These are phyloP conservation scores for Suillus weaverae DNA, from an alignment of 768 basidiomycete genomes.

Conservation along the genomic window DNA sequence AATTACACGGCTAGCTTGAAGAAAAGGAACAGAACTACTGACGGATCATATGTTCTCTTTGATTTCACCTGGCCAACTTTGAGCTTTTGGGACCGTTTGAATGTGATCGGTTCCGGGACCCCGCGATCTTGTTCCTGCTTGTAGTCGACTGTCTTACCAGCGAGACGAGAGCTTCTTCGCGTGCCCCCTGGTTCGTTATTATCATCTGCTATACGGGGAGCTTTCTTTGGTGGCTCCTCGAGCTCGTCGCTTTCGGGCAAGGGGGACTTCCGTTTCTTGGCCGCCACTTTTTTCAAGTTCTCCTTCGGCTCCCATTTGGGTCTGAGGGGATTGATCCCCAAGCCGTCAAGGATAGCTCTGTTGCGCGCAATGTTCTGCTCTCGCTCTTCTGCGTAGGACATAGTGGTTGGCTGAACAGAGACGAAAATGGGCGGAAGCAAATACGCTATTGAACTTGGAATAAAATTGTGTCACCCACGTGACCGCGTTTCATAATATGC, in stretches of 20 bases:
- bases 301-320: slow-evolving; percentile 52
- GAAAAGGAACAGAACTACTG: slow-evolving; percentile 14
- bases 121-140: slow-evolving; percentile 40
- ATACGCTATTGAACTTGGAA: background rate
- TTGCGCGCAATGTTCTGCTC: slow-evolving; percentile 43
- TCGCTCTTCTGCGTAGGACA: slow-evolving; percentile 36
- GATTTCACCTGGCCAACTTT: slow-evolving; percentile 35
- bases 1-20: slow-evolving; percentile 18
- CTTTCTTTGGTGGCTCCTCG: slow-evolving; percentile 27
- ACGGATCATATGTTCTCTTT: slow-evolving; percentile 36
- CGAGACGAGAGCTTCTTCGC: slow-evolving; percentile 70
- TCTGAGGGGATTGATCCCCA: slow-evolving; percentile 42
- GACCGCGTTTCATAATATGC: background rate
- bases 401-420: background rate
- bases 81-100: slow-evolving; percentile 35
- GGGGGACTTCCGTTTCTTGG: slow-evolving; percentile 44
- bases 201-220: slow-evolving; percentile 31
- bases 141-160: slow-evolving; percentile 59
- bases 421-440: background rate
- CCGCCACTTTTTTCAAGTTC: slow-evolving; percentile 23
- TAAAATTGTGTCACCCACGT: slow-evolving; percentile 3
- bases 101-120: slow-evolving; percentile 39
- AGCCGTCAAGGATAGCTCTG: slow-evolving; percentile 37
- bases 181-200: slow-evolving; percentile 27
- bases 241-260: slow-evolving; percentile 24